Evolutionary conservation across 2,329 filamentous ascomycete genomes (phyloP).

Genomic region (Colletotrichum plurivorum): DNA sequence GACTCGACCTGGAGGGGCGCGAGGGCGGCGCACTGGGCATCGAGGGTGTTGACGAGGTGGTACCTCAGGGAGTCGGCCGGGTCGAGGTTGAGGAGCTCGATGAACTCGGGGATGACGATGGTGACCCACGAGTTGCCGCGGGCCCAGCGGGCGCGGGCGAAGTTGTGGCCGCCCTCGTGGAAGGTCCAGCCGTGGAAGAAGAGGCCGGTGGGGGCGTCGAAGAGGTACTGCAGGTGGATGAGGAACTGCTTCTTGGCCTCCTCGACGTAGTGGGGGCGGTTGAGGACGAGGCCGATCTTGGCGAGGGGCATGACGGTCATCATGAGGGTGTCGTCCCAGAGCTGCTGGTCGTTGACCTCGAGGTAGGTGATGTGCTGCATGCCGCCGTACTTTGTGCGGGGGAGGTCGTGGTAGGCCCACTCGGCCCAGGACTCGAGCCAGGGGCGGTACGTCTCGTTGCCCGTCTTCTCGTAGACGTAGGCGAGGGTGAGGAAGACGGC

Average conservation of each 20-base stretch:
- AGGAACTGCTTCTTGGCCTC: slow-evolving; percentile 86
- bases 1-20: slow-evolving; percentile 69
- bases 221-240: slow-evolving; percentile 83
- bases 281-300: slow-evolving; percentile 81
- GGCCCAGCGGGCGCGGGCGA: slow-evolving; percentile 71
- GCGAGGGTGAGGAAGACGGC: slow-evolving; percentile 82
- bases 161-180: slow-evolving; percentile 74
- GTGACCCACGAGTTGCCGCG: slow-evolving; percentile 81
- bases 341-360: slow-evolving; percentile 78
- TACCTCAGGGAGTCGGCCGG: slow-evolving; percentile 74
- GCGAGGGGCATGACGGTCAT: slow-evolving; percentile 87
- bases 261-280: slow-evolving; percentile 79
- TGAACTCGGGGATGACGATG: slow-evolving; percentile 86
- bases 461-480: slow-evolving; percentile 82
- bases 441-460: slow-evolving; percentile 77
- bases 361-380: slow-evolving; percentile 85
- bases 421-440: slow-evolving; percentile 88
- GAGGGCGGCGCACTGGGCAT: slow-evolving; percentile 78
- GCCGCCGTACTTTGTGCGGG: slow-evolving; percentile 77
- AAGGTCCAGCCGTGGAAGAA: slow-evolving; percentile 91
- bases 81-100: slow-evolving; percentile 78
- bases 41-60: slow-evolving; percentile 73
- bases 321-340: slow-evolving; percentile 91
- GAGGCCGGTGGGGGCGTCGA: slow-evolving; percentile 78
- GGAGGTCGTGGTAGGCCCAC: slow-evolving; percentile 84